phyloP scores from a whole-genome alignment of 2,329 filamentous ascomycete genomes.

The Colletotrichum sansevieriae region DNA sequence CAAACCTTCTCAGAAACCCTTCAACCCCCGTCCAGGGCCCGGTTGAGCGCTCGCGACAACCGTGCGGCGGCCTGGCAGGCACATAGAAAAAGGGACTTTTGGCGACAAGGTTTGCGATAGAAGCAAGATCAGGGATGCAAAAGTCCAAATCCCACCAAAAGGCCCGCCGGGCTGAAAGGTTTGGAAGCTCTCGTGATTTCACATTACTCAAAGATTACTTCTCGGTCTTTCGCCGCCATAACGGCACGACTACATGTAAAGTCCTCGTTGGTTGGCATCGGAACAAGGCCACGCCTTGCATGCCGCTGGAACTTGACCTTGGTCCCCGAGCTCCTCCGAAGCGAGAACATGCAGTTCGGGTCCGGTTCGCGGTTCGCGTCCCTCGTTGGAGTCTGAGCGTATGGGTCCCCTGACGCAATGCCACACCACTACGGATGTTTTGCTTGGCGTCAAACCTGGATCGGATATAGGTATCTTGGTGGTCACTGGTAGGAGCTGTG shows the following conservation, averaged over 20 bases:
- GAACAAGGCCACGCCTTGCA: constrained; percentile 22
- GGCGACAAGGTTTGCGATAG: constrained; percentile 33
- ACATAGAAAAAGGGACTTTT: constrained; percentile 16
- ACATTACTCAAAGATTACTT: constrained; percentile 21
- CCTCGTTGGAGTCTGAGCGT: constrained; percentile 6
- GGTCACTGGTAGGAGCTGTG: background rate
- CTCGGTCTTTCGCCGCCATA: constrained; percentile 13
- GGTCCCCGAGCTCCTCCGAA: constrained; percentile 31
- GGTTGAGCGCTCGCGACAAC: constrained; percentile 14
- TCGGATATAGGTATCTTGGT: constrained; percentile 20
- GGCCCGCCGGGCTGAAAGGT: constrained; percentile 18
- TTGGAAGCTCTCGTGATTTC: constrained; percentile 17
- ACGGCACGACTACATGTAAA: background rate
- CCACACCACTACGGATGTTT: constrained; percentile 37
- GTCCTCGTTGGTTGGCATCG: constrained; percentile 13
- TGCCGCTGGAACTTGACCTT: background rate
- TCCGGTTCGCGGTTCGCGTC: constrained; percentile 27
- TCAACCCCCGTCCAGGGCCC: constrained; percentile 27
- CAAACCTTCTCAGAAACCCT: constrained; percentile 34
- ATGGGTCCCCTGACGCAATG: constrained; percentile 32
- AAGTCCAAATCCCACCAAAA: constrained; percentile 33
- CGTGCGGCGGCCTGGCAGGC: constrained; percentile 28
- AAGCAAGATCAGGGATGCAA: constrained; percentile 32
- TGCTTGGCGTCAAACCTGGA: constrained; percentile 34
- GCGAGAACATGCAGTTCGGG: constrained; percentile 28